Percentiles rank a stretch among this genome's conserved stretches.
Conservation (phyloP, 371 early-diverging fungal species). For the Rhizomucor pusillus region DNA sequence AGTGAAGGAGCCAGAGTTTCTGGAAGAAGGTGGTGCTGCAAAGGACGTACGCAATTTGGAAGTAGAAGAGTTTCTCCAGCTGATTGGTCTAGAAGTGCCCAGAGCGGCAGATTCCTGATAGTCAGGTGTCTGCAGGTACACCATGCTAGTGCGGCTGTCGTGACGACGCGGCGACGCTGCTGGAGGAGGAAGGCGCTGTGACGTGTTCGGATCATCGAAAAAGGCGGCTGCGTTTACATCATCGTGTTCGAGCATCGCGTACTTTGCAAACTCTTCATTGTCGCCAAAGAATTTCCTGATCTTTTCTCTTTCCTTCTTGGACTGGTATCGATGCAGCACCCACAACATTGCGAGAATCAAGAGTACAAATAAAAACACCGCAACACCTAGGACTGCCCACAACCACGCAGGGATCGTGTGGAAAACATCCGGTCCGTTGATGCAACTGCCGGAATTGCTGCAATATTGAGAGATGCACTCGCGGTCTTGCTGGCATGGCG, state of each 20-base stretch:
- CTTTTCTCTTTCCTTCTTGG: constrained; percentile 38
- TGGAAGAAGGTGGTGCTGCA: constrained; percentile 3
- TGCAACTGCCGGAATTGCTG: constrained; percentile 25
- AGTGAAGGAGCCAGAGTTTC: not conserved
- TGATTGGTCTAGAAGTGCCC: constrained; percentile 16
- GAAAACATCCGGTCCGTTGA: constrained; percentile 44
- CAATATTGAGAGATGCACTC: constrained; percentile 48
- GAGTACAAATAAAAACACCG: constrained; percentile 33
- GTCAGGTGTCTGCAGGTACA: constrained; percentile 33
- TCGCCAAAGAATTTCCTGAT: constrained; percentile 39
- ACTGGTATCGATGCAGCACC: constrained; percentile 48
- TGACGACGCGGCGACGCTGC: too few species aligned
- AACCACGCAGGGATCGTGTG: constrained; percentile 34
- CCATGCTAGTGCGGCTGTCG: constrained; percentile 22
- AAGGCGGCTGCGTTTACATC: constrained; percentile 1
- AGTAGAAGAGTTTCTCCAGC: constrained; percentile 20
- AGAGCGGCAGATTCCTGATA: constrained; percentile 29
- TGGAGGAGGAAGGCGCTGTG: too few species aligned
- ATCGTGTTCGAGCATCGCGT: constrained; percentile 31
- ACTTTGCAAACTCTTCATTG: constrained; percentile 40
- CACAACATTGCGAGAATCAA: constrained; percentile 27
- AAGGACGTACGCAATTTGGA: constrained; percentile 5
- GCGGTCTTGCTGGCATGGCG: constrained; percentile 35
- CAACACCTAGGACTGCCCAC: constrained; percentile 36
- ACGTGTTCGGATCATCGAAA: not conserved